Evolutionary conservation across 805 yeast genomes (phyloP), one percentile per base, ranked within the genome.

Genomic region (Myxozyma monticola): DNA sequence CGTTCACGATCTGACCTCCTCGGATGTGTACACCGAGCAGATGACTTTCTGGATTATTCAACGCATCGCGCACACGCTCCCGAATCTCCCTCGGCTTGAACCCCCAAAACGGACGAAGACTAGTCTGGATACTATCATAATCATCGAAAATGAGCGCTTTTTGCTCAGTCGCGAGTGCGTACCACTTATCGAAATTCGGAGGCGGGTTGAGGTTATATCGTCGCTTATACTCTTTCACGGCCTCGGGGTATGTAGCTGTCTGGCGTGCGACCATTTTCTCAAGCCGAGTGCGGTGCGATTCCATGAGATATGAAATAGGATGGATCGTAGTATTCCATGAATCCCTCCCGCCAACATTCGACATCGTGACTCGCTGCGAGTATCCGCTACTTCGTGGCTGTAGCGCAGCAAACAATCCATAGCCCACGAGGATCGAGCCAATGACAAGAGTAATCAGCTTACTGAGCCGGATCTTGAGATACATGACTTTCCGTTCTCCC

Each of bases 131-230:
- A 15, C 42, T 34, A 44, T 59, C 61, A 37, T 49, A 60, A 22
- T 58, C 62, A 24, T 60, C 64, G 25, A 60, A 35, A 10, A 59
- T 36, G 14, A 37, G 38, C 14, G 52, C 30, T 33, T 50, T 37
- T 12, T 47, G 30, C 31, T 56, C 51, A 20, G 44, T 39, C 9
- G 63, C 60, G 28, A 38, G 57, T n/a, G 56, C 49, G 33, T 50
- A 56, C 64, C 64, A 60, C 22, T 49, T 51, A 35, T 61, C 61
- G 33, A 60, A 60, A 24, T 59, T 54, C 10, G 64, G 64, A 14
- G 64, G 64, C 17, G 64, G 64, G 31, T 48, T 50, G 31, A 56
- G 26, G n/a, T 33, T 36, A 30, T 57, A 49, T 21, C 55, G 45
- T 18, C 53, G 21, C 12, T 37, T 26, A 38, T 60, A 60, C 28